Base-by-base conservation (phyloP, 805 yeast genomes). In the Starmerella apicola region DNA sequence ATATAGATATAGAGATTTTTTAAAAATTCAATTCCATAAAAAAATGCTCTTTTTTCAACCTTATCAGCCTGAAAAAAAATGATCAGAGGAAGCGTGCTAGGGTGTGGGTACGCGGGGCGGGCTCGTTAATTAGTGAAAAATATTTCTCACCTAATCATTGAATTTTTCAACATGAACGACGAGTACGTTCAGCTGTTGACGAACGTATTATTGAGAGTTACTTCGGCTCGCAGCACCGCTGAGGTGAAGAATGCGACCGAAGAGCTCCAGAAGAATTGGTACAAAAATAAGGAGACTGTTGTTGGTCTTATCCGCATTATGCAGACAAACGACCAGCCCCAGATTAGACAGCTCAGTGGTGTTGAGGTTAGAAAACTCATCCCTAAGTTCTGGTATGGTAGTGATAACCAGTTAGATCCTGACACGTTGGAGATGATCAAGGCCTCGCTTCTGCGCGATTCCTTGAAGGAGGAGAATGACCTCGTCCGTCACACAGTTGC, bases 361-460 rank as follows among this genome's bases (percentile, higher is more conserved):
- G 95, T 91, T 47, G 98, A 91, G 65, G 84, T 86, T 30, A 76
- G 95, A 64, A 91, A 91, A 61, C 72, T 81, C 56, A 74, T 86
- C 29, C 56, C 68, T 38, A 66, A 70, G 49, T 76, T 75, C 55
- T 91, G 97, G 97, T 41, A 36, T 29, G 45, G 32, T 17, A 34
- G 30, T 15, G 56, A 51, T 20, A 67, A 62, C 29, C 49, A 53
- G 5, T 61, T 70, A 31, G 71, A 69, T 50, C 73, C 59, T 18
- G 46, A 66, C 6, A 56, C 71, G 39, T 76, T 77, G 61, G 65
- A 67, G 31, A 69, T 70, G 42, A 76, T 91, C 57, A 76, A 82
- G 57, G 66, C 67, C 26, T 68, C 88, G 22, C 62, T 88, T 46
- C 69, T 88, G 51, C 68, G 72, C 51, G 68, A 76, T 49, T 76